phyloP scores from a whole-genome alignment of 2,329 filamentous ascomycete species.

The Penicillium crustosum region DNA sequence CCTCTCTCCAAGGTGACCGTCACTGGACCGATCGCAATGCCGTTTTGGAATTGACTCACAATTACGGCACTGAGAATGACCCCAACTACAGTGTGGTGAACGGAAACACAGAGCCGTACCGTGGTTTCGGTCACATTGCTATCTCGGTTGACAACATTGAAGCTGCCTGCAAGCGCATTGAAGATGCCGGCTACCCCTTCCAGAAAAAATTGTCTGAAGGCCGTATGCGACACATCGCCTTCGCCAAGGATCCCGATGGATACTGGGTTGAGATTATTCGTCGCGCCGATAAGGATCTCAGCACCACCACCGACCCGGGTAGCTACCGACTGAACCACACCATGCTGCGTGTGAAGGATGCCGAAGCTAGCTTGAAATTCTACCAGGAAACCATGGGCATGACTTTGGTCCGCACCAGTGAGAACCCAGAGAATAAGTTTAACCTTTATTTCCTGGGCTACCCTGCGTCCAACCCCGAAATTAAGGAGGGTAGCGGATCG shows the following conservation, averaged over 20 bases:
- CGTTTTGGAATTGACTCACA: constrained; percentile 79
- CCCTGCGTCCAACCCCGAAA: constrained; percentile 55
- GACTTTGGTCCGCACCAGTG: constrained; percentile 71
- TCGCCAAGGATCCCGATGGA: constrained; percentile 82
- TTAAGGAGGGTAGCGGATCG: constrained; percentile 53
- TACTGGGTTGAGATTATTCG: constrained; percentile 66
- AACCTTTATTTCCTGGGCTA: constrained; percentile 94
- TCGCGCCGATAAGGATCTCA: constrained; percentile 70
- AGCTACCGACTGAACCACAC: constrained; percentile 69
- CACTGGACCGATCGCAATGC: constrained; percentile 82
- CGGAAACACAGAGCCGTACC: constrained; percentile 85
- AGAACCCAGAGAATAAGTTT: constrained; percentile 71
- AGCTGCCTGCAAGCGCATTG: constrained; percentile 83
- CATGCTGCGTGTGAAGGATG: constrained; percentile 91
- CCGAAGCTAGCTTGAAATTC: constrained; percentile 70
- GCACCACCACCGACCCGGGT: constrained; percentile 68
- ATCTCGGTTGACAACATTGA: constrained; percentile 82
- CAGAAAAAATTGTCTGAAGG: constrained; percentile 94
- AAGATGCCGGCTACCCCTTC: constrained; percentile 87
- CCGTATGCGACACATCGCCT: constrained; percentile 83
- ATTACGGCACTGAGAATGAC: constrained; percentile 87
- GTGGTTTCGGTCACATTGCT: constrained; percentile 82
- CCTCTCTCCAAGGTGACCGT: constrained; percentile 70
- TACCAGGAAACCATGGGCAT: constrained; percentile 89
- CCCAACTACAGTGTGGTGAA: constrained; percentile 77